Evolutionary conservation across 2,329 filamentous ascomycete species (phyloP).

Genomic region (Alternaria arbusti): DNA sequence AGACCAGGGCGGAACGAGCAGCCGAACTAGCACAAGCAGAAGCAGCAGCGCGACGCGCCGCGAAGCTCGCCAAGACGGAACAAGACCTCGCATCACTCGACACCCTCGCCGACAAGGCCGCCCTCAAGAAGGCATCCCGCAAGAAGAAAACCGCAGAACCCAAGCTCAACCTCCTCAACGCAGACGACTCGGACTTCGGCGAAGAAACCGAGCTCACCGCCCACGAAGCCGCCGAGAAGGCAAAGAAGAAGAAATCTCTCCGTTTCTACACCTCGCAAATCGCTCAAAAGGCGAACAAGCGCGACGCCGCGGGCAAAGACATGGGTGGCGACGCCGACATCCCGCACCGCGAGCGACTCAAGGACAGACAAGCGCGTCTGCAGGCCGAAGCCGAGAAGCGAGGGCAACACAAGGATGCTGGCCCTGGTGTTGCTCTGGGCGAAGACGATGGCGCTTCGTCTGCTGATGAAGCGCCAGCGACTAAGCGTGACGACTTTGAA

Average conservation of each 20-base stretch:
- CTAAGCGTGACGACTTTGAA: constrained; percentile 47
- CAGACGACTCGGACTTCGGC: constrained; percentile 86
- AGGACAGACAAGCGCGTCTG: constrained; percentile 83
- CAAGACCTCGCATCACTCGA: constrained; percentile 77
- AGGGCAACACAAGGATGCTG: constrained; percentile 65
- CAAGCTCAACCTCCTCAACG: constrained; percentile 50
- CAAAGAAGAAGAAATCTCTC: constrained; percentile 85
- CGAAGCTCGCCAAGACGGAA: constrained; percentile 64
- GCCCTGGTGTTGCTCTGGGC: constrained; percentile 66
- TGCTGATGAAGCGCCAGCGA: constrained; percentile 60
- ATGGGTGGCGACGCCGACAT: constrained; percentile 82
- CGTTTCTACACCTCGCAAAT: constrained; percentile 99
- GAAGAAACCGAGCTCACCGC: constrained; percentile 83
- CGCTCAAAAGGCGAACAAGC: constrained; percentile 89
- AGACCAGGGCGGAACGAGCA: constrained; percentile 57
- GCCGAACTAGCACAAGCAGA: constrained; percentile 61
- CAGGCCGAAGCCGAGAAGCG: constrained; percentile 88
- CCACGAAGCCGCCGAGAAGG: constrained; percentile 83
- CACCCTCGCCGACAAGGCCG: constrained; percentile 60
- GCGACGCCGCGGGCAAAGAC: constrained; percentile 73
- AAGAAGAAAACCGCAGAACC: constrained; percentile 38
- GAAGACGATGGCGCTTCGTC: constrained; percentile 72
- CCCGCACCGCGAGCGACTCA: constrained; percentile 86
- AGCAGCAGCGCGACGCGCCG: constrained; percentile 60
- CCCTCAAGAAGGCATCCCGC: constrained; percentile 57